These are phyloP conservation scores for Mycena venus DNA, from an alignment of 768 basidiomycete species.

Conservation along the genomic window DNA sequence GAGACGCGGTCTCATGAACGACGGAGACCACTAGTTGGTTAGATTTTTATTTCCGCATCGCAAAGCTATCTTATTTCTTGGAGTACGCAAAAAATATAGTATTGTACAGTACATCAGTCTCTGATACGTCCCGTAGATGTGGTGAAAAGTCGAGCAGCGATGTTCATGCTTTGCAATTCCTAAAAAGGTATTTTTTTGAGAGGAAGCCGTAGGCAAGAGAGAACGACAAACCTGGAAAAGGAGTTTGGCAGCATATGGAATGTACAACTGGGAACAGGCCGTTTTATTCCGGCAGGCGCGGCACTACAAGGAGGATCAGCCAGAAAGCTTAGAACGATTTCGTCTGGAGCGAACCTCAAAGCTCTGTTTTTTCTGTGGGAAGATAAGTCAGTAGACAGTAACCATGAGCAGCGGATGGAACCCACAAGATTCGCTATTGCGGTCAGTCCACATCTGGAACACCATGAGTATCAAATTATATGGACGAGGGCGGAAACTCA, in stretches of 20 bases:
- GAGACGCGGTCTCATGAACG: constrained; percentile 74
- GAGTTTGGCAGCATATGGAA: constrained; percentile 97
- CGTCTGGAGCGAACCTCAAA: constrained; percentile 73
- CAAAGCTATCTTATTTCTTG: constrained; percentile 32
- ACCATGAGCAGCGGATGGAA: constrained; percentile 27
- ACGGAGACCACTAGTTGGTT: constrained; percentile 33
- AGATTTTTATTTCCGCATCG: constrained; percentile 20
- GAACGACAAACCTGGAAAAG: constrained; percentile 86
- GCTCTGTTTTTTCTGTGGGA: constrained; percentile 90
- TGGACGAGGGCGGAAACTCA: constrained; percentile 42
- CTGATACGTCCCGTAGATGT: constrained; percentile 89
- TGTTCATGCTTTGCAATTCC: constrained; percentile 97
- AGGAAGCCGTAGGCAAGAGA: background rate
- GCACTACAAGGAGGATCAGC: constrained; percentile 61
- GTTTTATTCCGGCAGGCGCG: constrained; percentile 98
- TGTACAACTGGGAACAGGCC: constrained; percentile 89
- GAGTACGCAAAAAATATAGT: constrained; percentile 23
- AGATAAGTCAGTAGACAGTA: constrained; percentile 19
- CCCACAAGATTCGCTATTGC: constrained; percentile 95
- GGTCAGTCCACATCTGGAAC: constrained; percentile 88
- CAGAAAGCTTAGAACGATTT: background rate
- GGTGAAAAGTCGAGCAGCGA: constrained; percentile 89
- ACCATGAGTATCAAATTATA: constrained; percentile 26
- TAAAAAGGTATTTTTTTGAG: constrained; percentile 44
- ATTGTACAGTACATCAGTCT: constrained; percentile 67